These are phyloP conservation scores for Brettanomyces anomalus DNA, from an alignment of 805 yeast species.

Conservation along the genomic window DNA sequence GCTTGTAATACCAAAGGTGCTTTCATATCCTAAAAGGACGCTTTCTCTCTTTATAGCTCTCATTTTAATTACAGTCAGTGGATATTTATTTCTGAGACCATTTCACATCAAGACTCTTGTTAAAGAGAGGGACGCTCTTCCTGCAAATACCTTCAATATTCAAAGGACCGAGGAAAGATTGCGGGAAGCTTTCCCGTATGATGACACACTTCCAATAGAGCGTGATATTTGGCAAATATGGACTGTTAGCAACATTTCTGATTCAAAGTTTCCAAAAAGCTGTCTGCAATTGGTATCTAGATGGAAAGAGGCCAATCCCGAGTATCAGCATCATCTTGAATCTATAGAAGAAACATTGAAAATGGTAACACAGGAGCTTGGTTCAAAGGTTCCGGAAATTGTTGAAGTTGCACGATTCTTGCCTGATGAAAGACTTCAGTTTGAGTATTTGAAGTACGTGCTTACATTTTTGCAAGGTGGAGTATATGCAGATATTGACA, in stretches of 20 bases:
- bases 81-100: too few relatives aligned
- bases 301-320: slow-evolving; percentile 24
- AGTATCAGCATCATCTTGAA: slow-evolving; percentile 22
- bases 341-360: slow-evolving; percentile 23
- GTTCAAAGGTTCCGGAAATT: slow-evolving; percentile 37
- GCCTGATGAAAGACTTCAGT: slow-evolving; percentile 42
- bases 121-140: background rate
- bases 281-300: slow-evolving; percentile 25
- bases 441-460: slow-evolving; percentile 49
- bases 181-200: slow-evolving; percentile 17
- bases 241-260: slow-evolving; percentile 7
- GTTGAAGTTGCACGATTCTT: slow-evolving; percentile 38
- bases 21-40: too few relatives aligned
- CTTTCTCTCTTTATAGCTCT: too few relatives aligned
- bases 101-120: too few relatives aligned
- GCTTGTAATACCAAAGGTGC: too few relatives aligned
- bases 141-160: background rate
- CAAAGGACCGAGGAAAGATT: slow-evolving; percentile 19
- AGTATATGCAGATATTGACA: slow-evolving; percentile 55
- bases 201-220: slow-evolving; percentile 16
- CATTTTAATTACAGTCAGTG: too few relatives aligned
- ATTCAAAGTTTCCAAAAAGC: slow-evolving; percentile 20
- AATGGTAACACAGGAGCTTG: slow-evolving; percentile 19
- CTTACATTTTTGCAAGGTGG: slow-evolving; percentile 47
- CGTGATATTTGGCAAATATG: slow-evolving; percentile 25